Conservation (phyloP, 148 eudicot genomes). For the Polygonum aviculare region DNA sequence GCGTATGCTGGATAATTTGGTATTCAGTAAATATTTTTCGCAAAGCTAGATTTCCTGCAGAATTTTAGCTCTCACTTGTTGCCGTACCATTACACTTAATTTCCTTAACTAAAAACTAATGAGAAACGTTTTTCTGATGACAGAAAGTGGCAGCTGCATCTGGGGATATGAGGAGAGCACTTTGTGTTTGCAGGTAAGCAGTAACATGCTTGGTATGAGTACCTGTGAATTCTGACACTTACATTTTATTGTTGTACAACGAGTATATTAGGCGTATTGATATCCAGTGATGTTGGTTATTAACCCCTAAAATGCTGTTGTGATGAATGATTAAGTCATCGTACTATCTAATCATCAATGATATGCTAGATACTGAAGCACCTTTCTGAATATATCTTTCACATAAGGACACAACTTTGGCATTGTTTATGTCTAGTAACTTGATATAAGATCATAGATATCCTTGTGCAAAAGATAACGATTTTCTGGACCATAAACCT, state of each 20-base stretch:
- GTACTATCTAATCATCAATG: background rate
- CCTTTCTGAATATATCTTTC: background rate
- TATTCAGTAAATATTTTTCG: background rate
- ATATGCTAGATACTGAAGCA: too few species aligned
- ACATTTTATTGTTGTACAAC: background rate
- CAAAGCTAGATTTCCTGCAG: background rate
- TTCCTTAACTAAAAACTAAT: background rate
- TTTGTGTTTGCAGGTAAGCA: conserved; percentile 75
- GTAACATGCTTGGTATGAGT: background rate
- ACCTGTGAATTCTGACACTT: background rate
- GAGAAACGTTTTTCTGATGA: conserved; percentile 13
- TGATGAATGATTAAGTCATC: background rate
- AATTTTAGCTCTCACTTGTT: background rate
- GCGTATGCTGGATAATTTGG: background rate
- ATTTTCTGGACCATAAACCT: background rate
- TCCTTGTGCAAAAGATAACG: background rate
- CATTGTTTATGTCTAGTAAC: background rate
- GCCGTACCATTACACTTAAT: background rate
- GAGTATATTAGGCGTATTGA: background rate
- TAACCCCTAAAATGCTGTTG: background rate
- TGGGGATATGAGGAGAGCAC: conserved; percentile 96
- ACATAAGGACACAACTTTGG: background rate
- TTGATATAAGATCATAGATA: background rate
- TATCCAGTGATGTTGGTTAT: background rate
- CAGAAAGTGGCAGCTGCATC: conserved; percentile 98